Conservation (phyloP, 78 protist species). For the Protostelium mycophagum region DNA sequence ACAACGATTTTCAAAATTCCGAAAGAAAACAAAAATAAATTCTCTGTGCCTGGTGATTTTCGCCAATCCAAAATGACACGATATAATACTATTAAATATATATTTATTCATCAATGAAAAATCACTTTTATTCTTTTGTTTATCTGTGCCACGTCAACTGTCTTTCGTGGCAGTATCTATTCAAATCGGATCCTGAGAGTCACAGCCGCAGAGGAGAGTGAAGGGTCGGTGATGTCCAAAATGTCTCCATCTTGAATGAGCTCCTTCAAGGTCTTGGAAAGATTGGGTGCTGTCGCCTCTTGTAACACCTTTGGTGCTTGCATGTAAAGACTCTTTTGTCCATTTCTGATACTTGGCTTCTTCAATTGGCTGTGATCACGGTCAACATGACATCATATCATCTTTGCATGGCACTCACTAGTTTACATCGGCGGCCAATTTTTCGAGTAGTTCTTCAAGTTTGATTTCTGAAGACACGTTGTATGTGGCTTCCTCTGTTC, state of each 20-base stretch:
- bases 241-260: conserved; percentile 30
- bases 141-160: no score
- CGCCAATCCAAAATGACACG: no score
- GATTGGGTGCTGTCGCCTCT: conserved; percentile 52
- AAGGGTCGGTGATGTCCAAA: conserved; percentile 59
- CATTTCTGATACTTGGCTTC: conserved; percentile 33
- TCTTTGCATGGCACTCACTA: not conserved
- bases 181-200: conserved; percentile 2
- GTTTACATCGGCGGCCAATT: conserved; percentile 15
- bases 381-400: not conserved
- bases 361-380: conserved; percentile 39
- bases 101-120: no score
- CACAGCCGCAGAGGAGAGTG: conserved; percentile 13
- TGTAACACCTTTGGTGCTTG: conserved; percentile 27
- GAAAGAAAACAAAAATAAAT: no score
- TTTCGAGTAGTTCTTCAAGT: conserved; percentile 22
- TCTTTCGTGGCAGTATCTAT: not conserved
- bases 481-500: conserved; percentile 22
- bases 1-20: no score
- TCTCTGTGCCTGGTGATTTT: no score
- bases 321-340: conserved; percentile 67
- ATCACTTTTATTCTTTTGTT: no score
- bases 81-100: no score
- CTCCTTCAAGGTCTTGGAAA: conserved; percentile 50
- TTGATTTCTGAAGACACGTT: not conserved